Base-by-base conservation (phyloP, 805 yeast genomes). In the Saturnispora halmiae region DNA sequence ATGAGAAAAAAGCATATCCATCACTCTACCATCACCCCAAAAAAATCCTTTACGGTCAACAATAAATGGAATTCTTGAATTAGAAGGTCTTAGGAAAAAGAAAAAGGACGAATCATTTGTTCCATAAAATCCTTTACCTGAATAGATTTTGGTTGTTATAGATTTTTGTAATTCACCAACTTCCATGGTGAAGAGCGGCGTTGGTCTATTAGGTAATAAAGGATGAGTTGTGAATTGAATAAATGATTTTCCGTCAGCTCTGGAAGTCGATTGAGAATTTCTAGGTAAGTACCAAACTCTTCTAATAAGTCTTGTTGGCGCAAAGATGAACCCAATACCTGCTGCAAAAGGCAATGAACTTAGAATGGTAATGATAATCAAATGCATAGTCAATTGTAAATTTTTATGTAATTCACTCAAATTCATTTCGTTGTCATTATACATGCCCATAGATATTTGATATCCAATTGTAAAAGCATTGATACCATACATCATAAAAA, bases 1-100 rank as follows among this genome's bases (percentile, higher is more conserved):
- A 53, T 82, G 79, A 18, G 94, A 92, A 51, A 85, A 81, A n/a
- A 85, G 52, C 39, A 75, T 72, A 57, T 85, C 95, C 60, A 79
- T 81, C 2, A 85, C 81, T 44, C 95, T 68, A 13, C 94, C 95
- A 58, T 85, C 94, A 26, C 92, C 88, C 94, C 94, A 85, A 63
- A 82, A 85, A 67, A 86, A 85, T 10, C 94, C 95, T 51, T 77
- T 79, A 49, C 95, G 68, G 55, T 85, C 95, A 15, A 83, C 81
- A 14, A 81, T 63, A 85, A 88, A 84, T 19, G 83, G 85, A 30
- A 73, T 65, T 43, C 65, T 61, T 31, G 54, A 59, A 16, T 72
- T 70, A 18, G 64, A 59, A 51, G 83, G 90, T 56, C 74, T 77
- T 48, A 85, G 59, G 35, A 81, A 72, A 54, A 83, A 80, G 67